Percentiles rank a stretch among this genome's conserved stretches.
These are phyloP conservation scores for Cicer judaicum DNA, from an alignment of 306 rosid species.

Conservation along the genomic window DNA sequence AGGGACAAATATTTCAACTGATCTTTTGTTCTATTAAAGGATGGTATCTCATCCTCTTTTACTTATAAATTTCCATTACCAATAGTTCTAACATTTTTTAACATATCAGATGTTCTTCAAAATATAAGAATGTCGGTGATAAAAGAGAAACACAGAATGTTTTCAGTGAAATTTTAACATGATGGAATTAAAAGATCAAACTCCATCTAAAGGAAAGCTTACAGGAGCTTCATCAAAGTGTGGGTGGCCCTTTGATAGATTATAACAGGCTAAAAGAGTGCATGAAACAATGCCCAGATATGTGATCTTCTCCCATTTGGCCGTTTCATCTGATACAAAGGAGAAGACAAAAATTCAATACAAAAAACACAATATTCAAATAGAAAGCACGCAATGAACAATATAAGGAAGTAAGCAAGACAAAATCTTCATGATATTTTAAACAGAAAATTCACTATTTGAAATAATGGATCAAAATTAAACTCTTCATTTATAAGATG, in stretches of 20 bases:
- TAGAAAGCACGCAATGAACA: neutral
- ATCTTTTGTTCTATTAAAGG: neutral
- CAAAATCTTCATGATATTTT: conserved; percentile 9
- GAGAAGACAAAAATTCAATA: neutral
- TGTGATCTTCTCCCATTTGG: conserved; percentile 98
- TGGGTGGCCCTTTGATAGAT: conserved; percentile 82
- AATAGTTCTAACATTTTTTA: neutral
- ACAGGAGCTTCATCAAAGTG: conserved; percentile 82
- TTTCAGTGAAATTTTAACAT: neutral
- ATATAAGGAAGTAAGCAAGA: neutral
- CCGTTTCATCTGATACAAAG: conserved; percentile 69
- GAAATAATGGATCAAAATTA: neutral
- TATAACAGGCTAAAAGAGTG: conserved; percentile 59
- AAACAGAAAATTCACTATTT: conserved; percentile 19
- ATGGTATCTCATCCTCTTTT: neutral
- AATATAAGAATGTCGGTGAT: neutral
- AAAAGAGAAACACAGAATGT: neutral
- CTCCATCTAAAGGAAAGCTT: conserved; percentile 46
- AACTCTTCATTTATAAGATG: neutral
- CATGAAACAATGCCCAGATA: conserved; percentile 78
- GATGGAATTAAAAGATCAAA: neutral
- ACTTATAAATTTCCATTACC: neutral
- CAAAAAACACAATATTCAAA: conserved; percentile 10
- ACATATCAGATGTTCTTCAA: neutral
- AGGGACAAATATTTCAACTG: neutral